A percentile compares a stretch with the other conserved stretches of the same genome.
Evolutionary conservation across 306 rosid genomes (phyloP).

Genomic region (Pterocarpus santalinus): DNA sequence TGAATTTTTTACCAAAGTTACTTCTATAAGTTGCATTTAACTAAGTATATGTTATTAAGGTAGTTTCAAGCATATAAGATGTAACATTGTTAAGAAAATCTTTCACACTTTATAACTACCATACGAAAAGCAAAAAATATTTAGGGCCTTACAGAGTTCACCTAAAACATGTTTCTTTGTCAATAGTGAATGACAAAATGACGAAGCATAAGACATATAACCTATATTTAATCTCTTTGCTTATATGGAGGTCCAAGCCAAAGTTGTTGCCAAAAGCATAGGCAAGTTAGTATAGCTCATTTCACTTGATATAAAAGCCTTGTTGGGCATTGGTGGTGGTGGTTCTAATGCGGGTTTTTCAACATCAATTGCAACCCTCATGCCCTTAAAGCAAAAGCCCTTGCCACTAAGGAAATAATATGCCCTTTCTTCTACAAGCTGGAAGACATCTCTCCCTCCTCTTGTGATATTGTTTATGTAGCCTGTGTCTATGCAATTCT

Average conservation of each 20-base stretch:
- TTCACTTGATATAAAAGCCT: background rate
- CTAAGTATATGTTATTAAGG: no score
- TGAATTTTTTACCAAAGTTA: no score
- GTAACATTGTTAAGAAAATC: no score
- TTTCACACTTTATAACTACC: no score
- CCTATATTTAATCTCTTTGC: background rate
- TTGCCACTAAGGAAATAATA: slow-evolving; percentile 62
- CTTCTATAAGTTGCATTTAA: no score
- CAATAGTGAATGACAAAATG: no score
- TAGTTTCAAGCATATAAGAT: no score
- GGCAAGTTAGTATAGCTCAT: background rate
- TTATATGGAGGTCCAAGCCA: slow-evolving; percentile 21
- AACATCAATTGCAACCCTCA: slow-evolving; percentile 60
- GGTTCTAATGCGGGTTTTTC: background rate
- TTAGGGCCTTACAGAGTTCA: background rate
- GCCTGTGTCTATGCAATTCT: slow-evolving; percentile 42
- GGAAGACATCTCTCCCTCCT: slow-evolving; percentile 63
- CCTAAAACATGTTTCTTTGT: background rate
- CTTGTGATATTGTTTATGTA: slow-evolving; percentile 52
- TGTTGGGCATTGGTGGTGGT: background rate
- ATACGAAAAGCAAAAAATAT: no score
- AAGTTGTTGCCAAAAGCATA: background rate
- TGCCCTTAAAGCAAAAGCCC: slow-evolving; percentile 62
- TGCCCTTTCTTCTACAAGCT: slow-evolving; percentile 39
- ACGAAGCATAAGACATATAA: no score